Conservation (phyloP, 345 rosid genomes). For the Adansonia digitata region DNA sequence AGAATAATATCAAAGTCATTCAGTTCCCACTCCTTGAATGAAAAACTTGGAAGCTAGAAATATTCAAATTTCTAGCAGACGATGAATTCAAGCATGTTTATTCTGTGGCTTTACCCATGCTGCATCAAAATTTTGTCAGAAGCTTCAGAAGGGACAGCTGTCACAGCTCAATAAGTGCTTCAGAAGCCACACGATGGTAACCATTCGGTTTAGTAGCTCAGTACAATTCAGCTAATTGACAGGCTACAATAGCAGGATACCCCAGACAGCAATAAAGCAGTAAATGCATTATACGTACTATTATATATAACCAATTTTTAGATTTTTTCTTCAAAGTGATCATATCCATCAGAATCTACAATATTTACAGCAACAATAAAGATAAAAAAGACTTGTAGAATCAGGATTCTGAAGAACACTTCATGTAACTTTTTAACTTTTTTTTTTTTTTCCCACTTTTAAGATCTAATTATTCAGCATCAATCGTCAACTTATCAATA, state of each 20-base stretch:
- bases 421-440: neutral
- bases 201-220: neutral
- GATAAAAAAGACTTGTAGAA: neutral
- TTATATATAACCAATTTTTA: neutral
- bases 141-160: neutral
- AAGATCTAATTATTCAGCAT: neutral
- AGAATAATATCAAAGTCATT: neutral
- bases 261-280: neutral
- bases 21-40: neutral
- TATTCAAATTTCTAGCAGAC: neutral
- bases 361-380: neutral
- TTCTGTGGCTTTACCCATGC: neutral
- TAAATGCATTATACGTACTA: neutral
- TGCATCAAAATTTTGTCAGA: neutral
- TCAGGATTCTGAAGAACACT: neutral
- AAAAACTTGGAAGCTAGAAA: neutral
- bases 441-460: neutral
- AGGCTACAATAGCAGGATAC: neutral
- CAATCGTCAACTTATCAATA: too few species aligned
- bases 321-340: neutral
- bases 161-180: neutral
- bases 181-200: neutral
- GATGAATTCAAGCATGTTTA: neutral
- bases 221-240: neutral
- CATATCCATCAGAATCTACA: neutral